These are phyloP conservation scores for Periglandula ipomoeae DNA, from an alignment of 2,329 filamentous ascomycete genomes.

Conservation along the genomic window DNA sequence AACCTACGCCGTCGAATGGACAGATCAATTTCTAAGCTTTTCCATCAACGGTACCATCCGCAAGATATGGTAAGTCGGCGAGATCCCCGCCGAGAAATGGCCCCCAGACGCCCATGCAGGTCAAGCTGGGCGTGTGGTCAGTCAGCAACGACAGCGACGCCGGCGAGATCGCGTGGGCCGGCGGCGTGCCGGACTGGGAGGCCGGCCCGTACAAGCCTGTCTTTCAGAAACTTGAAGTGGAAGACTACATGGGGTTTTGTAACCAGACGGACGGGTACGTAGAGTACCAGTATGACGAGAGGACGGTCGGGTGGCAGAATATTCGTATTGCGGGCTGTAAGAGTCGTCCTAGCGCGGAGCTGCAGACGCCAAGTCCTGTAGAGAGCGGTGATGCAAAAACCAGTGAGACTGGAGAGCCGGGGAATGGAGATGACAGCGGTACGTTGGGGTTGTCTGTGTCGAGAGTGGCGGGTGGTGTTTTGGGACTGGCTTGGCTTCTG, in stretches of 20 bases:
- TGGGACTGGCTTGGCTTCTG: constrained; percentile 11
- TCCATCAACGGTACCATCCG: constrained; percentile 40
- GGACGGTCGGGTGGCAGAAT: constrained; percentile 19
- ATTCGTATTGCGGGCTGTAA: constrained; percentile 20
- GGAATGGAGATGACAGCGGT: constrained; percentile 5
- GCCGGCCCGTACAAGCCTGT: constrained; percentile 18
- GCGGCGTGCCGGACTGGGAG: constrained; percentile 36
- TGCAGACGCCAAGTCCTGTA: constrained; percentile 5
- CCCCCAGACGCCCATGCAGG: constrained; percentile 62
- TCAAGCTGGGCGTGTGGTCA: constrained; percentile 53
- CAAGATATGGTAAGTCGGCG: constrained; percentile 29
- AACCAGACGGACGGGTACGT: constrained; percentile 12
- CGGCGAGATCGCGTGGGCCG: constrained; percentile 61
- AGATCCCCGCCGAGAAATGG: constrained; percentile 40
- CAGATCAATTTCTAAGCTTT: constrained; percentile 46
- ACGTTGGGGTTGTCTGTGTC: background rate
- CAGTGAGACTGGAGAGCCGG: background rate
- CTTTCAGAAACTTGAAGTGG: constrained; percentile 18
- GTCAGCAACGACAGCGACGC: constrained; percentile 37
- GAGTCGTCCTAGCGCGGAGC: constrained; percentile 10
- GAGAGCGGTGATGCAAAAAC: constrained; percentile 5
- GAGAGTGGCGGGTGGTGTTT: constrained; percentile 6
- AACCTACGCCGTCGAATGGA: constrained; percentile 64
- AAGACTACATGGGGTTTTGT: constrained; percentile 22
- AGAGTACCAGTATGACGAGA: constrained; percentile 20